Evolutionary conservation across 768 basidiomycete genomes (phyloP), one percentile per base, ranked within the genome.

Genomic region (Mycena chlorophos): DNA sequence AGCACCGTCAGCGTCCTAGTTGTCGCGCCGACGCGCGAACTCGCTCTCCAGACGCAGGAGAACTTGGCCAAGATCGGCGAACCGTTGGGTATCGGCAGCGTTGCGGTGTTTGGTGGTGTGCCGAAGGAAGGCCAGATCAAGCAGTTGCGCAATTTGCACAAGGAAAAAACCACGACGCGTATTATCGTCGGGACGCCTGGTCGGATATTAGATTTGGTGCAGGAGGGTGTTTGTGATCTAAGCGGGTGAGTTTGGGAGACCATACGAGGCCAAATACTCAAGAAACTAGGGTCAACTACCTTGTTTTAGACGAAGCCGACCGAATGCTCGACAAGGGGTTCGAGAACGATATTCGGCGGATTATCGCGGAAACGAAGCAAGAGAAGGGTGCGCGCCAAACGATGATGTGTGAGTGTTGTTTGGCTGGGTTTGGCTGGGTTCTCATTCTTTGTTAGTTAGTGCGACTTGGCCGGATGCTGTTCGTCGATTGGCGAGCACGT

Each of bases 381-480:
- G 77, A 80, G 30, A 40, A 40, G 39, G 69, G 77, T n/a, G 79
- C 83, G 55, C 81, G 94, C 43, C 93, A 95, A 74, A 96, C 92
- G 5, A 86, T 94, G 80, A 94, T 95, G 93, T 95, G 91, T 94
- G 69, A 62, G 90, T 81, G 22, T 54, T 42, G 40, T 42, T 8
- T 42, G n/a, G n/a, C n/a, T n/a, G n/a, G n/a, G n/a, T n/a, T n/a
- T 34, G 31, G 31, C 8, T 34, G 17, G 8, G 17, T 29, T 20
- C 28, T 55, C 48, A 29, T 26, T 27, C 23, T 50, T 47, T 62
- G 34, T 37, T 37, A 95, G 93, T 98, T 77, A 97, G 94, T 49
- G 97, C 97, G 8, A 99, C 97, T 6, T 99, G 97, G 97, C 97
- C 97, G 0, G 93, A 96, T 65, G 85, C 90, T 12, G 95, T 99